phyloP scores from a whole-genome alignment of 2,329 filamentous ascomycete species.

The Trematosphaeria pertusa region DNA sequence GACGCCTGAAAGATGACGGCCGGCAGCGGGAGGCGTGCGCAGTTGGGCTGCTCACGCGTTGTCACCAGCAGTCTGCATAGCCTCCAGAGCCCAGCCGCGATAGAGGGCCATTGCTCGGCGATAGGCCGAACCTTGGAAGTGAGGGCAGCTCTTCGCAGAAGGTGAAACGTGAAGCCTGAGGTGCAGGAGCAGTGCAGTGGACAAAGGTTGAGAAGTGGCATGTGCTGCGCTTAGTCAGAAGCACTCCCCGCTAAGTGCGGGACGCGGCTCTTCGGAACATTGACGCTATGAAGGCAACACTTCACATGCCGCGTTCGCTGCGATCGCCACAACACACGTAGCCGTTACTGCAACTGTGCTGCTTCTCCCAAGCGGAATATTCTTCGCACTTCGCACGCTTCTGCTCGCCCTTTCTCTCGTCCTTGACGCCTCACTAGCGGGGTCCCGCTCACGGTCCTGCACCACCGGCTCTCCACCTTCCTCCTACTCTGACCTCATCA shows the following conservation, averaged over 20 bases:
- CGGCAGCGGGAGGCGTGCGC: constrained; percentile 19
- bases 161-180: constrained; percentile 9
- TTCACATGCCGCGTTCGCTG: constrained; percentile 1
- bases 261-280: constrained; percentile 4
- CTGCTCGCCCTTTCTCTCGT: neutral
- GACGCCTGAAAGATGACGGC: constrained; percentile 3
- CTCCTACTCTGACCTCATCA: constrained; percentile 25
- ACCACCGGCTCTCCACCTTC: constrained; percentile 29
- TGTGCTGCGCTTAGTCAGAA: constrained; percentile 10
- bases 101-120: constrained; percentile 8
- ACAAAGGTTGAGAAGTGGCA: neutral
- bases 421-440: neutral
- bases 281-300: constrained; percentile 5
- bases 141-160: constrained; percentile 5
- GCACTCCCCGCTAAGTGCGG: constrained; percentile 14
- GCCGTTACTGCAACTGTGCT: neutral
- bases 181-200: neutral
- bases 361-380: no score
- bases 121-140: neutral
- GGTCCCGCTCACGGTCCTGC: no score
- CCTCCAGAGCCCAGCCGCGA: constrained; percentile 9
- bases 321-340: no score
- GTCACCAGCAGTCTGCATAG: constrained; percentile 13
- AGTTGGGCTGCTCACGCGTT: constrained; percentile 33
- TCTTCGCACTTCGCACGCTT: neutral